Evolutionary conservation across 192 early-diverging fungal species (phyloP), one percentile per base, ranked within the genome.

Genomic region (Powellomyces hirtus): DNA sequence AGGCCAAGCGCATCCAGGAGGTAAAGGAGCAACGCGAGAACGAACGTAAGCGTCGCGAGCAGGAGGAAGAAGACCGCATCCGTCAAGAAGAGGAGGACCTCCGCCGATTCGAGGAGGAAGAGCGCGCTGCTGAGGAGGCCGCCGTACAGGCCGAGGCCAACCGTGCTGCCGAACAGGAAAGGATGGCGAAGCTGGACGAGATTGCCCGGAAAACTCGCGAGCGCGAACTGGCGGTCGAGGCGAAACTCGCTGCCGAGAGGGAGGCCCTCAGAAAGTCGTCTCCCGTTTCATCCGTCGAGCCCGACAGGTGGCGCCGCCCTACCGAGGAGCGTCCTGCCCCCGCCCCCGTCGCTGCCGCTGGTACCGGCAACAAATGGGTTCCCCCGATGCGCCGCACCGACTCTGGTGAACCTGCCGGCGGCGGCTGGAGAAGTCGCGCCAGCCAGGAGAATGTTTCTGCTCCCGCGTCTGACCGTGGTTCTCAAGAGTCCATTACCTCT

Each of bases 1-100:
- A 94, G 81, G 79, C 81, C 44, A 76, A 80, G 26, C 82, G 92
- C 49, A 84, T 90, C 55, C 83, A 84, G 45, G 70, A 86, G 55
- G 81, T 81, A 72, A 76, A 79, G 62, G 78, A 81, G 52, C 75
- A 69, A 37, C 81, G 77, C 76, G 81, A 78, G 20, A 83, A 84
- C 65, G 77, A 86, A 55, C 68, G 73, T 30, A 22, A 34, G n/a
- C 49, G 53, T 30, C 38, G 50, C n/a, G 64, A 68, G 34, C 68
- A 64, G 16, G 74, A 74, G 50, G 71, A 64, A 24, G 68, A 67
- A 49, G 76, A 77, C 59, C 35, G 36, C 22, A 34, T 7, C 5
- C 29, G 49, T 14, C 46, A 31, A n/a, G 59, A 56, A 57, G 62
- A 59, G 57, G 56, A 68, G 33, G 78, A 78, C 27, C 37, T 65